phyloP scores from a whole-genome alignment of 768 basidiomycete genomes.

The Lactarius trivialis region DNA sequence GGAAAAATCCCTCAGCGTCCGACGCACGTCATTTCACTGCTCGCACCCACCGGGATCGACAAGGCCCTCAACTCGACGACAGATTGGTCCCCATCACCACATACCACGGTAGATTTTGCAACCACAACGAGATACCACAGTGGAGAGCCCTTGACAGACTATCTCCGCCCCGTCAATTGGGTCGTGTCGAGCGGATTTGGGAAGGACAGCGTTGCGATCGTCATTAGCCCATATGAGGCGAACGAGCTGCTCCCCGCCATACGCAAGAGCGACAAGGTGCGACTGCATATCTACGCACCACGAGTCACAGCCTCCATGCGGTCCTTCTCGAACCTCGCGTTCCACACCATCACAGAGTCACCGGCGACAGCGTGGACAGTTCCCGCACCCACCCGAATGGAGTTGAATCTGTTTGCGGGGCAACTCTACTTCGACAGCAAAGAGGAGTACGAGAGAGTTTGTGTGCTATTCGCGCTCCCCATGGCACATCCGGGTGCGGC shows the following conservation, averaged over 20 bases:
- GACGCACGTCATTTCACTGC: background rate
- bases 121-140: background rate
- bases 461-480: background rate
- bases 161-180: constrained; percentile 14
- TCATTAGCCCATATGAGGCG: constrained; percentile 7
- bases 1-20: background rate
- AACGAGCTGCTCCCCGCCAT: constrained; percentile 9
- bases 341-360: background rate
- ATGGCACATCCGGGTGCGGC: constrained; percentile 1
- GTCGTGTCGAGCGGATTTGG: constrained; percentile 5
- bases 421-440: constrained; percentile 13
- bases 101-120: background rate
- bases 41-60: background rate
- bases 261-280: constrained; percentile 4
- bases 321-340: constrained; percentile 14
- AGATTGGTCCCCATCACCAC: background rate
- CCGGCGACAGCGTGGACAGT: background rate
- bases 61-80: background rate
- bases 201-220: background rate
- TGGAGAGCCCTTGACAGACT: background rate
- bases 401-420: constrained; percentile 8
- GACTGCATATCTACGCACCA: constrained; percentile 13
- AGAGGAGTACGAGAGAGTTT: background rate
- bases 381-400: background rate
- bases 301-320: constrained; percentile 4